Conservation (phyloP, 106 monocot species). For the Acanthochlamys bracteata region DNA sequence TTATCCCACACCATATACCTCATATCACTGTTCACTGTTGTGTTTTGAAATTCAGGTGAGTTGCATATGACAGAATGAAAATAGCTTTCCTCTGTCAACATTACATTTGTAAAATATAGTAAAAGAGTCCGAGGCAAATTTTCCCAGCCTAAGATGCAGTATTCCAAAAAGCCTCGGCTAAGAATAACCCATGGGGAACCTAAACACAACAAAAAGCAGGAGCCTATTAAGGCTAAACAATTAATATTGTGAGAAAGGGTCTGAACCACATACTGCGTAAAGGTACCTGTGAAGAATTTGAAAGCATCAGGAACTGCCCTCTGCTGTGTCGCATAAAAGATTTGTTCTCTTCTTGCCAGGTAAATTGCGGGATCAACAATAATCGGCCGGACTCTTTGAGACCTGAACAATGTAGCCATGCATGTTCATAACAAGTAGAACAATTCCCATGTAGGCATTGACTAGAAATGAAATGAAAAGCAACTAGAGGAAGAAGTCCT, state of each 20-base stretch:
- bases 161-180: conserved; percentile 35
- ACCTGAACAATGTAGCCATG: conserved; percentile 16
- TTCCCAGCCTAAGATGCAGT: conserved; percentile 54
- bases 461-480: neutral
- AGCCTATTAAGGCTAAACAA: neutral
- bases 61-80: conserved; percentile 54
- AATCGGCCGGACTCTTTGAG: conserved; percentile 45
- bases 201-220: neutral
- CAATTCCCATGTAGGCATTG: neutral
- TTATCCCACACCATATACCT: conserved; percentile 43
- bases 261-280: neutral
- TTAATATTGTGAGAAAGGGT: neutral
- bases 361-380: conserved; percentile 32
- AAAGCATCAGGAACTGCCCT: conserved; percentile 23
- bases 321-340: conserved; percentile 25
- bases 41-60: conserved; percentile 36
- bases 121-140: conserved; percentile 46
- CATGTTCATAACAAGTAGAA: neutral
- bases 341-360: conserved; percentile 20
- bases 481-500: conserved; percentile 6
- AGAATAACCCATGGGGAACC: conserved; percentile 56
- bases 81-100: conserved; percentile 42
- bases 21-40: conserved; percentile 41
- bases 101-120: conserved; percentile 42
- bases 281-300: conserved; percentile 30